Base-by-base conservation (phyloP, 495 filamentous ascomycete genomes). In the Trichocladium uniseriatum region DNA sequence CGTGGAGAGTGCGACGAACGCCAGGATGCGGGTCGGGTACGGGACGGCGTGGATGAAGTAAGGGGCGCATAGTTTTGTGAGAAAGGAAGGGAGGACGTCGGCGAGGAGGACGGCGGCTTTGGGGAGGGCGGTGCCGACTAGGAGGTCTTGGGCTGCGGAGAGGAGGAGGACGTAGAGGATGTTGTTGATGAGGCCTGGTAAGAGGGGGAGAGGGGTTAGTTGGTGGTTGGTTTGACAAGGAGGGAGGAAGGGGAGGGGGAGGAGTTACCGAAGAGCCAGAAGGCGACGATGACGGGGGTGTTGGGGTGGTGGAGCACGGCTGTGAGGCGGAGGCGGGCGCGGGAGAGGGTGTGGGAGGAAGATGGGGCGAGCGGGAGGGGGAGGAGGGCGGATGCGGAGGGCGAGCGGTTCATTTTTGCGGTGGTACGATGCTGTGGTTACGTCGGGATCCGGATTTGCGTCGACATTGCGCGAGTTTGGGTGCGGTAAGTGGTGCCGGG, bases 141-240 rank as follows among this genome's bases (percentile, higher is more conserved):
- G 83, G 63, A 98, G 83, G 63, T 98, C 92, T 51, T 94, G 83
- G 18, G 92, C 91, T n/a, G 92, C 85, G 13, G 89, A 89, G 56
- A 98, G 81, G 64, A 98, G 87, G 63, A 98, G 84, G 28, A 98
- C 90, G 64, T 97, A 98, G 67, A 95, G 85, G 60, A 98, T 85
- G 70, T 96, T 97, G 68, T 98, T 98, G 64, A 98, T 87, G 6
- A 95, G 73, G 45, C 92, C 91, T 97, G 52, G 24, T 16, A 16
- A 32, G 31, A 11, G 11, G 18, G 14, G 13, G 0, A n/a, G 7
- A 11, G 4, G 35, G 44, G 32, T 35, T 16, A 28, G 16, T 13
- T 20, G 27, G n/a, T 3, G 21, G 22, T 16, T 43, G 22, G 39
- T 13, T 6, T 45, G 1, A 11, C 6, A 24, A 4, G 41, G 43